Percentiles rank a stretch among this genome's conserved stretches.
These are phyloP conservation scores for Opeltia flavorubescens DNA, from an alignment of 495 filamentous ascomycete genomes.

Conservation along the genomic window DNA sequence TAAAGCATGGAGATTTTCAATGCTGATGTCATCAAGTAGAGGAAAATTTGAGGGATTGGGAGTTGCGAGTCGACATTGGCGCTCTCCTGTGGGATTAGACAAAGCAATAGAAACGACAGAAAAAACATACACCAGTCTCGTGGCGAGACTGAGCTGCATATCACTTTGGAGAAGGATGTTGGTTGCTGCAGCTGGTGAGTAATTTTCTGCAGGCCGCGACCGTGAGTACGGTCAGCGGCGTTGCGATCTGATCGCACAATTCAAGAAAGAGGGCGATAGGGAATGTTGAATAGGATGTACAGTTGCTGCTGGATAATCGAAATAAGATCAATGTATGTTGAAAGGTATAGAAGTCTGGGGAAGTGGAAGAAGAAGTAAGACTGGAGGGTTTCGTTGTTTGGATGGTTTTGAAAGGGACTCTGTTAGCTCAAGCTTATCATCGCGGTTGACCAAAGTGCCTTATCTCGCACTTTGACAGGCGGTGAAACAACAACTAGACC, in stretches of 20 bases:
- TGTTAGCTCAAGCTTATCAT: no score
- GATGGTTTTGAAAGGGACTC: no score
- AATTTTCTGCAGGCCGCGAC: no score
- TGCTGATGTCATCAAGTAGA: slow-evolving; percentile 7
- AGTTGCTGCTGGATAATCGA: not conserved
- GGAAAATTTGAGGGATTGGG: not conserved
- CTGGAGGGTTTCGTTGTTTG: no score
- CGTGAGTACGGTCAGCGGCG: no score
- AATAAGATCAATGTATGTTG: no score
- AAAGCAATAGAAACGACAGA: slow-evolving; percentile 2
- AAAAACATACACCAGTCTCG: slow-evolving; percentile 7
- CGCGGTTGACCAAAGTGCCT: no score
- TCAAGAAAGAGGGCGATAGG: not conserved
- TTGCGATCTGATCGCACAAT: no score
- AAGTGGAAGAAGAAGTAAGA: not conserved
- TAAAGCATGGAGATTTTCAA: slow-evolving; percentile 7
- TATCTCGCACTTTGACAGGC: no score
- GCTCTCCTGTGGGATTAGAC: slow-evolving; percentile 2
- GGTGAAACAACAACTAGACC: no score
- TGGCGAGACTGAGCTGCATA: slow-evolving; percentile 1
- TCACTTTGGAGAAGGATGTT: not conserved
- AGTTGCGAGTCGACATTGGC: slow-evolving; percentile 5
- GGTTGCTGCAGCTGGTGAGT: not conserved
- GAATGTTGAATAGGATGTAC: not conserved
- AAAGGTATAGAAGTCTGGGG: not conserved